Evolutionary conservation across 2,329 filamentous ascomycete genomes (phyloP).

Genomic region (Colletotrichum salicis): DNA sequence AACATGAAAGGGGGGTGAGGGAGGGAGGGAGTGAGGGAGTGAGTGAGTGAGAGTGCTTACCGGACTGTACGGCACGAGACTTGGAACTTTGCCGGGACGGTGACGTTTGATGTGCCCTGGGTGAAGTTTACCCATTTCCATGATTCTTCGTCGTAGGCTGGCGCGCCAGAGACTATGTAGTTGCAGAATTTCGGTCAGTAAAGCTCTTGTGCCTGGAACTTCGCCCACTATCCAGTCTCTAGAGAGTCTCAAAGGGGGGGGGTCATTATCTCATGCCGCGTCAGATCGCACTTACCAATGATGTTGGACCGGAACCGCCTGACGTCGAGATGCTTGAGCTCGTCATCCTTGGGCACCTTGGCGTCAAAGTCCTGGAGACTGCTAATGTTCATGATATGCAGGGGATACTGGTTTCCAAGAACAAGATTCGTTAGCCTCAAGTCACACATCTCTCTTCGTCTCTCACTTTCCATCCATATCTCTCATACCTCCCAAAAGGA

Average conservation of each 20-base stretch:
- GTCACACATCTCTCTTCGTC: too few species aligned
- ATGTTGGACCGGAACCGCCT: conserved; percentile 78
- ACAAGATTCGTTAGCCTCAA: background rate
- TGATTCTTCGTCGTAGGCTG: conserved; percentile 74
- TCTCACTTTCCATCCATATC: background rate
- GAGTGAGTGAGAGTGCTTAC: conserved; percentile 44
- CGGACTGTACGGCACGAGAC: conserved; percentile 74
- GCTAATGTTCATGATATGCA: conserved; percentile 74
- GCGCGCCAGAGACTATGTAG: conserved; percentile 65
- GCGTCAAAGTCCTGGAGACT: conserved; percentile 71
- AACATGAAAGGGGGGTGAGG: too few species aligned
- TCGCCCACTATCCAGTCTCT: too few species aligned
- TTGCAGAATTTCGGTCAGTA: background rate
- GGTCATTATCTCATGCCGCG: background rate
- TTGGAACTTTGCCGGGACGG: conserved; percentile 56
- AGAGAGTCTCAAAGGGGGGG: background rate
- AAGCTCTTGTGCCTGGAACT: background rate
- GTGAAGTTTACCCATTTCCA: conserved; percentile 73
- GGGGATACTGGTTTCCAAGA: conserved; percentile 64
- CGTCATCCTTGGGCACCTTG: conserved; percentile 62
- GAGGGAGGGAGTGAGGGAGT: too few species aligned
- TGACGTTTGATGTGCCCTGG: conserved; percentile 58
- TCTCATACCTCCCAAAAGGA: background rate
- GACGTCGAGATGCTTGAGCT: conserved; percentile 64
- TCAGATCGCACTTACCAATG: conserved; percentile 58